Conservation (phyloP, 495 filamentous ascomycete species). For the Pseudotulostoma volvatum region DNA sequence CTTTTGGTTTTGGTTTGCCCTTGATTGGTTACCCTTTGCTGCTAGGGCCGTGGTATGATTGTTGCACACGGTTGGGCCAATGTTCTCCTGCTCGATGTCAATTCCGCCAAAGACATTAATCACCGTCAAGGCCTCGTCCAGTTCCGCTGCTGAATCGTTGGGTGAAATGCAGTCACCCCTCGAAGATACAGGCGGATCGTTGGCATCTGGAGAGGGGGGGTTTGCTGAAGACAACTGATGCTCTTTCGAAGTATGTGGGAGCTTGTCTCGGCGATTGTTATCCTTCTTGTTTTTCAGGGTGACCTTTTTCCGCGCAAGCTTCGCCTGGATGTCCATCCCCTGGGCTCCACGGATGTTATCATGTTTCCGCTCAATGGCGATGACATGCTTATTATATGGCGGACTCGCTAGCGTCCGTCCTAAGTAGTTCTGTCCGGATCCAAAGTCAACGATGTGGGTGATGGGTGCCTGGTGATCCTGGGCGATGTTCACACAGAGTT, state of each 20-base stretch:
- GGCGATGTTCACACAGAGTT: constrained; percentile 35
- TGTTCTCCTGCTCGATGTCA: constrained; percentile 16
- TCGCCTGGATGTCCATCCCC: constrained; percentile 61
- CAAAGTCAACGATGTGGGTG: constrained; percentile 88
- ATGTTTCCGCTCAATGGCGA: constrained; percentile 78
- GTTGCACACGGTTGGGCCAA: background rate
- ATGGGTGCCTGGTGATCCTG: constrained; percentile 37
- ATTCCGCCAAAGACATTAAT: constrained; percentile 25
- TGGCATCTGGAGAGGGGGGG: background rate
- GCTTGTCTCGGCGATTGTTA: constrained; percentile 12
- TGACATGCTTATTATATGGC: constrained; percentile 71
- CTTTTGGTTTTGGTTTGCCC: too few species aligned
- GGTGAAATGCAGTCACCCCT: too few species aligned
- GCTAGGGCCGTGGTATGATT: background rate
- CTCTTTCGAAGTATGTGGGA: background rate
- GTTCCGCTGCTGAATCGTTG: too few species aligned
- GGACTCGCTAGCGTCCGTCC: constrained; percentile 70
- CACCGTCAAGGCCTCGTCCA: constrained; percentile 16
- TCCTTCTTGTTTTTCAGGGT: constrained; percentile 62
- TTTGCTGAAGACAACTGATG: background rate
- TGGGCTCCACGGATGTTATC: constrained; percentile 75
- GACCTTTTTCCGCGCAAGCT: constrained; percentile 40
- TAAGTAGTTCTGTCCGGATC: constrained; percentile 90
- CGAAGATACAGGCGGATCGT: background rate
- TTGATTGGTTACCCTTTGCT: background rate